Evolutionary conservation across 2,329 filamentous ascomycete genomes (phyloP).

Genomic region (Ilyonectria destructans): DNA sequence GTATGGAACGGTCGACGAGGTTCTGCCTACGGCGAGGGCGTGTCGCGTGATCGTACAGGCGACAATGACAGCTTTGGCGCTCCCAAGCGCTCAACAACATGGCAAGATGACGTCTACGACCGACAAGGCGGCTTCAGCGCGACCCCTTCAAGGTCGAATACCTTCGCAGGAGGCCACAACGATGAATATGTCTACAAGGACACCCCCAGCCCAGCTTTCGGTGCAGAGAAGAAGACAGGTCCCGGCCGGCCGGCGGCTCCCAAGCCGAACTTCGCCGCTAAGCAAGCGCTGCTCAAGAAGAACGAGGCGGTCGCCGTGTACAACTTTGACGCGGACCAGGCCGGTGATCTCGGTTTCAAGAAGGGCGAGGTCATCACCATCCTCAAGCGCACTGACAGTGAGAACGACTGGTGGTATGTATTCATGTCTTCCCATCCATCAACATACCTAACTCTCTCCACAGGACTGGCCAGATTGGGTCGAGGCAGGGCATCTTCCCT

Average conservation of each 20-base stretch:
- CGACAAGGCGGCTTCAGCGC: conserved; percentile 61
- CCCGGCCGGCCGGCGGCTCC: conserved; percentile 88
- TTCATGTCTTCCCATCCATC: background rate
- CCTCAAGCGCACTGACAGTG: conserved; percentile 92
- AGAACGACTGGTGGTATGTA: conserved; percentile 93
- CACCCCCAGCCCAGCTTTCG: conserved; percentile 52
- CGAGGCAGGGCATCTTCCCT: conserved; percentile 92
- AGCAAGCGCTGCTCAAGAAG: conserved; percentile 71
- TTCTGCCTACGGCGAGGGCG: conserved; percentile 79
- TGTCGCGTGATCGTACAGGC: conserved; percentile 54
- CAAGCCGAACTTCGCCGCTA: conserved; percentile 84
- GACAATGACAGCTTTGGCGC: conserved; percentile 68
- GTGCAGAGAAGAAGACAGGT: conserved; percentile 63
- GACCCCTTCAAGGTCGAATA: conserved; percentile 67
- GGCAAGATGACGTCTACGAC: conserved; percentile 85
- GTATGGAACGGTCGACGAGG: conserved; percentile 87
- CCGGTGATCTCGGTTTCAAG: conserved; percentile 94
- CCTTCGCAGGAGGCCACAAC: conserved; percentile 61
- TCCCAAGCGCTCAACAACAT: conserved; percentile 77
- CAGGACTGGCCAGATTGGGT: conserved; percentile 91
- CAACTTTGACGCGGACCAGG: conserved; percentile 94
- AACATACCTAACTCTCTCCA: background rate
- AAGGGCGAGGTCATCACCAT: conserved; percentile 98
- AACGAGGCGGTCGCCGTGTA: conserved; percentile 94
- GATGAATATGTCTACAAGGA: conserved; percentile 72